phyloP scores from a whole-genome alignment of 305 asterid species.

The Fraxinus velutina region DNA sequence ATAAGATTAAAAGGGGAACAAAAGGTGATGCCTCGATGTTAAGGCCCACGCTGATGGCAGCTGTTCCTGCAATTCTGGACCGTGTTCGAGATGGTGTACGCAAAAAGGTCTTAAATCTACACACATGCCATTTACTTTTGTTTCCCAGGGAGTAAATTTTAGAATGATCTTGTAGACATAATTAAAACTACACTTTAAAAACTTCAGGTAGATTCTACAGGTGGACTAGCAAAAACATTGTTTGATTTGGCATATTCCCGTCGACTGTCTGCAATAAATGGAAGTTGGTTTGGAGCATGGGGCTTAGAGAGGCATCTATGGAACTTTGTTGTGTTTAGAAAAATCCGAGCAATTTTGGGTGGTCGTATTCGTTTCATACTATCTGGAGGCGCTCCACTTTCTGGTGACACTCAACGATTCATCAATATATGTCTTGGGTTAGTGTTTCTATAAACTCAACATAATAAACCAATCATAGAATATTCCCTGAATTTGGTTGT shows the following conservation, averaged over 20 bases:
- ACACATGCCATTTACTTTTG: slow-evolving; percentile 6
- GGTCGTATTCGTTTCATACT: slow-evolving; percentile 86
- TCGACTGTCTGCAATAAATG: slow-evolving; percentile 72
- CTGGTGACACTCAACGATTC: slow-evolving; percentile 91
- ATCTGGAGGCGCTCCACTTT: slow-evolving; percentile 99
- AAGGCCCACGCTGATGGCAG: slow-evolving; percentile 83
- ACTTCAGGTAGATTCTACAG: slow-evolving; percentile 75
- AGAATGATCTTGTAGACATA: not conserved
- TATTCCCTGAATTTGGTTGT: not conserved
- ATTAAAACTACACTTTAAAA: slow-evolving; percentile 22
- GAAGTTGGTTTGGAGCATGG: slow-evolving; percentile 99
- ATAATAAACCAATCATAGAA: not conserved
- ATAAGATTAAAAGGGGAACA: slow-evolving; percentile 87
- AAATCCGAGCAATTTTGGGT: slow-evolving; percentile 90
- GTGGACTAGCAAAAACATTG: slow-evolving; percentile 76
- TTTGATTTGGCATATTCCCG: slow-evolving; percentile 89
- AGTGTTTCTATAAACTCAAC: slow-evolving; percentile 35
- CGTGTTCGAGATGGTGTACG: slow-evolving; percentile 97
- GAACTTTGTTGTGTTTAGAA: slow-evolving; percentile 79
- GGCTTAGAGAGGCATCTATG: slow-evolving; percentile 81
- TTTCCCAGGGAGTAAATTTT: not conserved
- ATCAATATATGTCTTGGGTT: slow-evolving; percentile 95
- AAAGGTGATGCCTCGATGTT: slow-evolving; percentile 86
- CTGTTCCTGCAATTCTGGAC: slow-evolving; percentile 97
- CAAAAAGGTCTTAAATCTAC: slow-evolving; percentile 58